Base-by-base conservation (phyloP, 805 yeast species). In the Hanseniaspora thailandica region DNA sequence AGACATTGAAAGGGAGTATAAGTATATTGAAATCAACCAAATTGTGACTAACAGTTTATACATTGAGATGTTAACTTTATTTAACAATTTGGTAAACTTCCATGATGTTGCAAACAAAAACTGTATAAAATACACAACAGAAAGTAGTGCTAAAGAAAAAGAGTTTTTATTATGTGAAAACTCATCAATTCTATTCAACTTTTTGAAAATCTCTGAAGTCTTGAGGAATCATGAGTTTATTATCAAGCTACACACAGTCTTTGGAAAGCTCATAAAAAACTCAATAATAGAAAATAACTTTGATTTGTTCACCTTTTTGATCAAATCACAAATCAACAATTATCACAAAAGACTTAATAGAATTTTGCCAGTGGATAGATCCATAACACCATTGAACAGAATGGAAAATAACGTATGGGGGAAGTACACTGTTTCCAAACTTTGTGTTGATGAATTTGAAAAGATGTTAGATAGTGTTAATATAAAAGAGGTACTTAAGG, bases 351-450 rank as follows among this genome's bases (percentile, higher is more conserved):
- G 28, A 25, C 6, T 49, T 13, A 22, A 33, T 12, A 49, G 19
- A 5, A 49, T 49, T 6, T 17, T 34, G 5, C 26, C 35, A 8
- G 20, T 33, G 17, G 30, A 36, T 22, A 25, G 53, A 12, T 49
- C 53, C 6, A 13, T 49, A 25, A 40, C 53, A 10, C 5, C 25
- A 15, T 13, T 49, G 6, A 36, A 49, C 22, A 33, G 41, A 26
- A 12, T 49, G 2, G 47, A 49, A 9, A 40, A 49, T 6, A 49
- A 49, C 12, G 30, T 22, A 2, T 49, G 53, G 53, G 53, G 53
- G 1, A 49, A 49, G 22, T 49, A 49, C 13, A 31, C 28, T 4
- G 10, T 49, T 1, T 9, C 47, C 2, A 31, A 31, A 15, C 25
- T 23, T 7, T 49, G 46, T 26, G 41, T 49, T 23, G 20, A 41